Conservation (phyloP, 2,329 filamentous ascomycete genomes). For the Penicillium griseofulvum region DNA sequence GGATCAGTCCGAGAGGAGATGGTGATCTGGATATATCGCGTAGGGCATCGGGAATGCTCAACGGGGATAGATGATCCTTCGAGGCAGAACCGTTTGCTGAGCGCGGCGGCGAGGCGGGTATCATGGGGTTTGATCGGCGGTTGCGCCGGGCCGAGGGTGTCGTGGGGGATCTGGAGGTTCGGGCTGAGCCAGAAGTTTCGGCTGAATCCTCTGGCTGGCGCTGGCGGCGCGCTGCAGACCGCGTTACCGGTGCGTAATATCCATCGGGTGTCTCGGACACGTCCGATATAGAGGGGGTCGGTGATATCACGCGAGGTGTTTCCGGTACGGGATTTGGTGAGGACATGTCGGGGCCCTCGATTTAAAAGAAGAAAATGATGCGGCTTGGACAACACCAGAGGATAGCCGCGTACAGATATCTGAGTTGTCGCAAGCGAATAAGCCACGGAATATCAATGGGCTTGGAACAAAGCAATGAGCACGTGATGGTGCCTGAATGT, state of each 20-base stretch:
- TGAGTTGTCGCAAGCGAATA: conserved; percentile 23
- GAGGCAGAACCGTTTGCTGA: conserved; percentile 37
- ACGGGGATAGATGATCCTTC: conserved; percentile 42
- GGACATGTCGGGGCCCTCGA: conserved; percentile 39
- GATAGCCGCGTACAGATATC: conserved; percentile 21
- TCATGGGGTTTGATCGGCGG: conserved; percentile 43
- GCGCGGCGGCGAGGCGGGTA: conserved; percentile 38
- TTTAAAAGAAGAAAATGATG: conserved; percentile 51
- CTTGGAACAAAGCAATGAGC: conserved; percentile 32
- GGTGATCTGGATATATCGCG: conserved; percentile 86
- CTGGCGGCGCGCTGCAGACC: conserved; percentile 64
- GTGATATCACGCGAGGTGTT: conserved; percentile 85
- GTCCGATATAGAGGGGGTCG: conserved; percentile 69
- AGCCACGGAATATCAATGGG: conserved; percentile 20
- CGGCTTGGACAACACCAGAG: conserved; percentile 25
- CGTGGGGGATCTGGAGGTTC: conserved; percentile 50
- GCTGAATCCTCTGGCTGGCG: conserved; percentile 50
- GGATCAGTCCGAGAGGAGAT: conserved; percentile 88
- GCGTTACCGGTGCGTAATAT: conserved; percentile 72
- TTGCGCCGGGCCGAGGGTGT: conserved; percentile 16
- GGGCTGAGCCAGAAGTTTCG: conserved; percentile 39
- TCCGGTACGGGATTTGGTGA: conserved; percentile 62
- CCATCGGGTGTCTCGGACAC: conserved; percentile 52
- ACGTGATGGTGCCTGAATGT: conserved; percentile 8
- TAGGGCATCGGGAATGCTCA: conserved; percentile 67